These are phyloP conservation scores for Anethum foeniculum DNA, from an alignment of 140 eudicot genomes.

Conservation along the genomic window DNA sequence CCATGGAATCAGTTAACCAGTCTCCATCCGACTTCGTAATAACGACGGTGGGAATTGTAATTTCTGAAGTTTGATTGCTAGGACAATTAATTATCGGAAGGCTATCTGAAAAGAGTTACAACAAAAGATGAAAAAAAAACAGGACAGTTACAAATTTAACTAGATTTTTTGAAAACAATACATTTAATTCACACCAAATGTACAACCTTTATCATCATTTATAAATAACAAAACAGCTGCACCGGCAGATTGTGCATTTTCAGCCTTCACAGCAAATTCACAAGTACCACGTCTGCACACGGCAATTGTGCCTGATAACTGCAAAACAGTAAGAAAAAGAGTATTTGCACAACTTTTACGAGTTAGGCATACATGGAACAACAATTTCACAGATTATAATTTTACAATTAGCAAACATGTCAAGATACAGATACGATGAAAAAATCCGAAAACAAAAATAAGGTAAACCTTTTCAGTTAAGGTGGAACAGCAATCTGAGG, in stretches of 20 bases:
- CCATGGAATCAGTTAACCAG: conserved; percentile 35
- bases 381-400: background rate
- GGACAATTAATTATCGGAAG: conserved; percentile 60
- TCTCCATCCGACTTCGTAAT: conserved; percentile 58
- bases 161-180: background rate
- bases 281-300: conserved; percentile 78
- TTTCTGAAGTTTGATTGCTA: conserved; percentile 25
- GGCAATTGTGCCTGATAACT: conserved; percentile 60
- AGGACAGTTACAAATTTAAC: background rate
- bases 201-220: conserved; percentile 64
- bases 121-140: background rate
- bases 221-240: conserved; percentile 67
- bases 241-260: conserved; percentile 73
- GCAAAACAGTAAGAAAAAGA: conserved; percentile 16
- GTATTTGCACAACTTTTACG: background rate
- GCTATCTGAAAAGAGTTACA: conserved; percentile 26
- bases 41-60: conserved; percentile 58
- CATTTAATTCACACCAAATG: background rate
- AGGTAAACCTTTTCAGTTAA: background rate
- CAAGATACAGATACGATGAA: background rate
- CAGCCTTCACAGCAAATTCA: conserved; percentile 58
- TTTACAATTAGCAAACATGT: background rate
- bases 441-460: background rate
- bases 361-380: too few species aligned
- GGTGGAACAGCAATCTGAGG: background rate